phyloP scores from a whole-genome alignment of 306 rosid genomes.

The Argentina anserina region DNA sequence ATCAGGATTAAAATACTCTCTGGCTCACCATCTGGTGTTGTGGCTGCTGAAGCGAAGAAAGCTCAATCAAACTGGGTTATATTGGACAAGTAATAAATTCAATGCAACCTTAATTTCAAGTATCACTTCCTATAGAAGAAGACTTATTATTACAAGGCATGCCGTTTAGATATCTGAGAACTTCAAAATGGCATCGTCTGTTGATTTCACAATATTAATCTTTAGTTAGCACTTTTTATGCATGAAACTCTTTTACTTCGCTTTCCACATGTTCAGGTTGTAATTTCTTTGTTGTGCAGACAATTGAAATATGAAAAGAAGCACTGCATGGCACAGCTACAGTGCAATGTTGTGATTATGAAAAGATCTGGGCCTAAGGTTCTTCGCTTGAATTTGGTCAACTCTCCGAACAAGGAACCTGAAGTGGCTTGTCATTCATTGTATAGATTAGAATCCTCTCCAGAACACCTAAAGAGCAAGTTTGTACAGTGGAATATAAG shows the following conservation, averaged over 20 bases:
- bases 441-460: conserved; percentile 29
- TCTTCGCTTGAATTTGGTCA: conserved; percentile 69
- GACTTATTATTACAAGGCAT: neutral
- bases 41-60: conserved; percentile 86
- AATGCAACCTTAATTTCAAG: conserved; percentile 14
- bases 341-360: conserved; percentile 81
- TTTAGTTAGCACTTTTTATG: neutral
- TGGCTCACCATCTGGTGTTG: conserved; percentile 51
- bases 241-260: neutral
- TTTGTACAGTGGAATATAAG: conserved; percentile 34
- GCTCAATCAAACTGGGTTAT: conserved; percentile 91
- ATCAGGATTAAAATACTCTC: conserved; percentile 75
- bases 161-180: neutral
- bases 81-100: conserved; percentile 71
- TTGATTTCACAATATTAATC: neutral
- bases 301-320: conserved; percentile 69
- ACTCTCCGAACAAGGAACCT: conserved; percentile 38
- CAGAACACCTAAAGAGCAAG: conserved; percentile 39
- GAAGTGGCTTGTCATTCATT: conserved; percentile 29
- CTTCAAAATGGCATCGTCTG: neutral
- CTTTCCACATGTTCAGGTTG: conserved; percentile 10
- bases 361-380: conserved; percentile 62
- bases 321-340: conserved; percentile 76
- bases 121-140: conserved; percentile 7
- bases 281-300: conserved; percentile 38